A percentile compares a stretch with the other conserved stretches of the same genome.
Evolutionary conservation across 768 basidiomycete species (phyloP).

Genomic region (Tulasnella sp.): DNA sequence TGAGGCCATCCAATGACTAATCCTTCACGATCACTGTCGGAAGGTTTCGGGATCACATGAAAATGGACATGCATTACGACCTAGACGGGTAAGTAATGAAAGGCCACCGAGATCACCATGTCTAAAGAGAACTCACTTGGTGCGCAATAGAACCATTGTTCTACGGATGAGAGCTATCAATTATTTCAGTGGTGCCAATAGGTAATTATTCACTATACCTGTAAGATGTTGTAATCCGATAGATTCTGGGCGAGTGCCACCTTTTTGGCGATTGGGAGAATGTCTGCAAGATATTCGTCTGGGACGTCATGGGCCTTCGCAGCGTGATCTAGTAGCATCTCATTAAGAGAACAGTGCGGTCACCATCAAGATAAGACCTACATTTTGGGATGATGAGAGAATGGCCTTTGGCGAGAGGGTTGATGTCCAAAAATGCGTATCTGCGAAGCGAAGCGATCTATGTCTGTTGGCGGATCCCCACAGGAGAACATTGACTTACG

Average conservation of each 20-base stretch:
- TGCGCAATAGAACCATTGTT: conserved; percentile 36
- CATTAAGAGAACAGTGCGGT: not conserved
- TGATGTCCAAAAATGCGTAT: conserved; percentile 85
- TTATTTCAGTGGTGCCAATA: not conserved
- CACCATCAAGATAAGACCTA: conserved; percentile 25
- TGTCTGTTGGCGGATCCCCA: not conserved
- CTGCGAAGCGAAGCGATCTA: conserved; percentile 28
- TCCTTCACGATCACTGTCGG: conserved; percentile 38
- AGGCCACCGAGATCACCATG: too few species aligned
- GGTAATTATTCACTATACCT: conserved; percentile 19
- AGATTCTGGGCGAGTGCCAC: conserved; percentile 24
- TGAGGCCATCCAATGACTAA: conserved; percentile 74
- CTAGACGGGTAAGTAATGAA: too few species aligned
- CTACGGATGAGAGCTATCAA: conserved; percentile 17
- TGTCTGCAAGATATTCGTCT: conserved; percentile 29
- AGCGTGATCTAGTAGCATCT: conserved; percentile 28
- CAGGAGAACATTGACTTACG: conserved; percentile 33
- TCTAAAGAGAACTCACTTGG: too few species aligned
- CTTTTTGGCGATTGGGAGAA: conserved; percentile 31
- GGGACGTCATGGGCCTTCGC: conserved; percentile 33
- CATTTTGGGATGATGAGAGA: conserved; percentile 89
- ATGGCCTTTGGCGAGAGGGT: conserved; percentile 81
- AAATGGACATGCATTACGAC: conserved; percentile 18
- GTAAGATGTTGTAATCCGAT: conserved; percentile 34
- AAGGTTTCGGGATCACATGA: conserved; percentile 18